phyloP scores from a whole-genome alignment of 805 yeast genomes.

The Myxozyma melibiosi region DNA sequence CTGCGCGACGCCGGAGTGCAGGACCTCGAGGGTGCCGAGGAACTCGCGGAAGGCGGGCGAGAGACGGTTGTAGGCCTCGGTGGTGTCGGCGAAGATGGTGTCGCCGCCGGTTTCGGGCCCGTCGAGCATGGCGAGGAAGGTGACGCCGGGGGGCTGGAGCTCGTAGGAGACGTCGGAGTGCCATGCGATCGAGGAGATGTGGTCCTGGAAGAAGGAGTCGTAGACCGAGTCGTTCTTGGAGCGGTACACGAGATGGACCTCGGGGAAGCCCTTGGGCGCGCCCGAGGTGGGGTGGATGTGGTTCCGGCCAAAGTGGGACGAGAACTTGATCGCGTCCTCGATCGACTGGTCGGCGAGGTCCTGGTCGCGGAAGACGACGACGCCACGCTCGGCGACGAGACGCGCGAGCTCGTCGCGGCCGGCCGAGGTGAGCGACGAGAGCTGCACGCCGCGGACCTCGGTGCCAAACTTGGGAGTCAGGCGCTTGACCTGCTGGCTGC shows the following conservation, averaged over 20 bases:
- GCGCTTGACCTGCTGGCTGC: constrained; percentile 39
- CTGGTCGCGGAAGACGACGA: constrained; percentile 70
- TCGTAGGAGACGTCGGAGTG: constrained; percentile 79
- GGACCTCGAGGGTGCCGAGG: constrained; percentile 62
- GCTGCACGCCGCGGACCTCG: constrained; percentile 65
- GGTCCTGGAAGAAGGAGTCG: constrained; percentile 35
- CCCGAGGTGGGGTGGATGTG: constrained; percentile 79
- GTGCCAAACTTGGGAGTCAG: constrained; percentile 71
- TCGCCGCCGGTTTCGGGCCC: constrained; percentile 72
- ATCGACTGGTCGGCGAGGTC: constrained; percentile 54
- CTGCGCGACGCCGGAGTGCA: constrained; percentile 65
- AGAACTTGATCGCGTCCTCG: constrained; percentile 50
- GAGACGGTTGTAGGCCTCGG: constrained; percentile 70
- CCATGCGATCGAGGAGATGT: constrained; percentile 49
- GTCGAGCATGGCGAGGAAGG: constrained; percentile 66
- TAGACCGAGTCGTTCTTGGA: constrained; percentile 44
- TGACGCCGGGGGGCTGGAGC: constrained; percentile 69
- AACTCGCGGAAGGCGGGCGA: constrained; percentile 65
- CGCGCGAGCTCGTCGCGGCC: constrained; percentile 73
- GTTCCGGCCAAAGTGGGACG: constrained; percentile 66
- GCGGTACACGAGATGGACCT: constrained; percentile 64
- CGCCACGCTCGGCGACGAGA: constrained; percentile 71
- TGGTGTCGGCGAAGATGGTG: constrained; percentile 71
- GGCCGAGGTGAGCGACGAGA: constrained; percentile 53
- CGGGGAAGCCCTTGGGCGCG: constrained; percentile 60